phyloP scores from a whole-genome alignment of 768 basidiomycete genomes.

The Pleurotus eryngii region DNA sequence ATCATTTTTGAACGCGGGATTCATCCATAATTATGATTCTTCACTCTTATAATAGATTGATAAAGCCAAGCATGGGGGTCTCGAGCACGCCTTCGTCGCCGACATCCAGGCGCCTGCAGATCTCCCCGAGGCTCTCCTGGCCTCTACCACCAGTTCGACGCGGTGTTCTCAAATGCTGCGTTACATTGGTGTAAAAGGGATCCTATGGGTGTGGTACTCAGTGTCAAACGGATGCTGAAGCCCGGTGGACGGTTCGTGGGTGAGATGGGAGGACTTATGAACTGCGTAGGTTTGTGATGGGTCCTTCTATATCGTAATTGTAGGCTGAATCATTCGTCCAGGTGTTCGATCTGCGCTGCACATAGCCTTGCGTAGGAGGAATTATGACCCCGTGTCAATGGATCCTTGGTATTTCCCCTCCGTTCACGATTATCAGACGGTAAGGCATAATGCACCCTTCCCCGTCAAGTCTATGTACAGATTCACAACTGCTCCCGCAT shows the following conservation, averaged over 20 bases:
- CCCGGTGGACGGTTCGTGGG: constrained; percentile 68
- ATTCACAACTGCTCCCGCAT: not conserved
- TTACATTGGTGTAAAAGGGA: constrained; percentile 85
- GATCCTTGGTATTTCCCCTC: constrained; percentile 91
- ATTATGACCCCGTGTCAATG: constrained; percentile 51
- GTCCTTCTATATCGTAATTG: too few relatives aligned
- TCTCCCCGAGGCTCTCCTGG: constrained; percentile 13
- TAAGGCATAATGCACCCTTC: constrained; percentile 21
- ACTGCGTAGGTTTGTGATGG: constrained; percentile 53
- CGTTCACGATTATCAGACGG: constrained; percentile 58
- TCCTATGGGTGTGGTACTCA: constrained; percentile 61
- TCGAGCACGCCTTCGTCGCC: constrained; percentile 43
- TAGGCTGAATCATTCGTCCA: constrained; percentile 22
- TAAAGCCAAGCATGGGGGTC: constrained; percentile 45
- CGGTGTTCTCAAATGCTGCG: constrained; percentile 76
- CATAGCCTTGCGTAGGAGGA: constrained; percentile 44
- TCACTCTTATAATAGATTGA: constrained; percentile 37
- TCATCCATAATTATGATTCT: too few relatives aligned
- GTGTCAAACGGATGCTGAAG: constrained; percentile 59
- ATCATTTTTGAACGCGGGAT: constrained; percentile 13
- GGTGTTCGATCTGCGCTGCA: constrained; percentile 62
- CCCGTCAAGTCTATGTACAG: not conserved
- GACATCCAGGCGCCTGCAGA: constrained; percentile 51
- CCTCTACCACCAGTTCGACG: constrained; percentile 50
- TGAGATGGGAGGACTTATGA: constrained; percentile 79